phyloP scores from a whole-genome alignment of 805 yeast species.

The Trichomonascus vanleenenianus region DNA sequence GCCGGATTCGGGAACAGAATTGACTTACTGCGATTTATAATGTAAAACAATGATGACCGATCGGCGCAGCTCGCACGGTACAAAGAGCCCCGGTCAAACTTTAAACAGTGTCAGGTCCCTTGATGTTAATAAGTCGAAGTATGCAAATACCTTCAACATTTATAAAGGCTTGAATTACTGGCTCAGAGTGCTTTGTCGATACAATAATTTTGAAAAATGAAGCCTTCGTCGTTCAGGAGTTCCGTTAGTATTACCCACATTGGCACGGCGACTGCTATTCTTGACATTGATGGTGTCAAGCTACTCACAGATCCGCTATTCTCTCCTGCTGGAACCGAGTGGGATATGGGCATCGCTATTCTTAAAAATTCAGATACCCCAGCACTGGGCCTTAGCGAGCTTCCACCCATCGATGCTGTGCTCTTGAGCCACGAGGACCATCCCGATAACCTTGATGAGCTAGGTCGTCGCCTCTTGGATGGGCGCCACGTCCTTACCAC shows the following conservation, averaged over 20 bases:
- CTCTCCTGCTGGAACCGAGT: not conserved
- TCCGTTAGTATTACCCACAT: not conserved
- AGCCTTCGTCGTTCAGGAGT: not conserved
- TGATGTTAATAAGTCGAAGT: too few species aligned
- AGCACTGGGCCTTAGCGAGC: not conserved
- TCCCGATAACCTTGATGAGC: not conserved
- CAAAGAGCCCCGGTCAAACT: too few species aligned
- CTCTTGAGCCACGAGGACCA: conserved; percentile 3
- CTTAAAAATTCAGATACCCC: not conserved
- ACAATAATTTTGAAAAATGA: too few species aligned
- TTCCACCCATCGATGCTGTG: conserved; percentile 2
- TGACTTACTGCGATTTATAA: too few species aligned
- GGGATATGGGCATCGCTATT: not conserved
- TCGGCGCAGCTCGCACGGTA: too few species aligned
- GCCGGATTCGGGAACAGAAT: too few species aligned
- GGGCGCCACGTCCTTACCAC: conserved; percentile 2
- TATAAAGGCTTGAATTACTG: too few species aligned
- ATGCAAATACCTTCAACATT: too few species aligned
- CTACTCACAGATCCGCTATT: not conserved
- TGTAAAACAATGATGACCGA: too few species aligned
- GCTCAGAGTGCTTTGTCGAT: too few species aligned
- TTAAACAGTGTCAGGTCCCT: too few species aligned
- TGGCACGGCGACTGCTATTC: not conserved
- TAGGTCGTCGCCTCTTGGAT: not conserved
- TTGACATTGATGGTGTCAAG: not conserved